Evolutionary conservation across 169 alveolate genomes (phyloP), one percentile per base, ranked within the genome.

Genomic region (Cryptosporidium canis): DNA sequence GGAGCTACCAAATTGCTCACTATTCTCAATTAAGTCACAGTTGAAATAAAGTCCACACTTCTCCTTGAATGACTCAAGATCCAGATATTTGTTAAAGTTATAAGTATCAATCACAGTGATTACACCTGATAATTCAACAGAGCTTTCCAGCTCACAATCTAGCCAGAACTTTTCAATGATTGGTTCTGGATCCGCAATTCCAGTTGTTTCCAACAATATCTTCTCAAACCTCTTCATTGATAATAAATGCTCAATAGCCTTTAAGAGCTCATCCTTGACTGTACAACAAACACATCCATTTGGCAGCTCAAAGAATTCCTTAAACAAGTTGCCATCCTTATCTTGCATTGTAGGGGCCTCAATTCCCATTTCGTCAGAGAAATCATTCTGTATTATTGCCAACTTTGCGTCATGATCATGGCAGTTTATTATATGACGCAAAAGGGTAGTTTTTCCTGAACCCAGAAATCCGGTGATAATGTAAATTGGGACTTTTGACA

Each of bases 221-320:
- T 65, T 90, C 67, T 94, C 95, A 27, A 95, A 66, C 31, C 83
- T 90, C n/a, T 85, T 72, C 64, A 44, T 83, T 64, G 71, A 66
- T 31, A 95, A 70, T 51, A 95, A 91, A 37, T 90, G 71, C 51
- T 95, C 95, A 35, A 94, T 70, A 33, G 96, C 93, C 6, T 77
- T 83, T 12, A 94, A 70, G 18, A 95, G 72, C 56, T 94, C 96
- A 61, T 90, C 95, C 94, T 94, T 95, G 5, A 93, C 94, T 37
- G 96, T 90, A 65, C 98, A 95, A 66, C 98, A 95, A 16, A 95
- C 92, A 67, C 98, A 95, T 24, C 98, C 98, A 91, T 95, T 95
- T 11, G 98, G 97, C 21, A 95, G 85, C 90, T 95, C 98, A 66
- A 85, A 93, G 77, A 93, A 92, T 56, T 92, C 94, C 67, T 91